Conservation (phyloP, 2,329 filamentous ascomycete genomes). For the Didymella glomerata region DNA sequence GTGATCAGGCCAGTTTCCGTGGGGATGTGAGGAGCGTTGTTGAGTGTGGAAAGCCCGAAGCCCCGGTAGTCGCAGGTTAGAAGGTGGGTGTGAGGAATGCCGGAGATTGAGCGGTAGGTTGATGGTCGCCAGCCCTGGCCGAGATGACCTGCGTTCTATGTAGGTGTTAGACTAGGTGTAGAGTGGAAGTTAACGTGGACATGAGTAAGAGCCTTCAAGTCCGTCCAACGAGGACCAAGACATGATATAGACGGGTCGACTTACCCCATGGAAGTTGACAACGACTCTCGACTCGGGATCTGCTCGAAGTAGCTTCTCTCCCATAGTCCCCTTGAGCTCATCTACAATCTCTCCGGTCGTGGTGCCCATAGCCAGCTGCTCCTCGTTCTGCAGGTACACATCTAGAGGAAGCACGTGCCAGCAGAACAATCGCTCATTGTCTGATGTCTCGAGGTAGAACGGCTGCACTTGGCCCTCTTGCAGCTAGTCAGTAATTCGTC, state of each 20-base stretch:
- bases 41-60: conserved; percentile 82
- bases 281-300: conserved; percentile 63
- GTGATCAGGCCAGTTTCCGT: conserved; percentile 82
- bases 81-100: conserved; percentile 75
- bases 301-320: conserved; percentile 60
- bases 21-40: conserved; percentile 59
- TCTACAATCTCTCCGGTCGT: conserved; percentile 52
- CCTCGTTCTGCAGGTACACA: conserved; percentile 76
- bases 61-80: conserved; percentile 92
- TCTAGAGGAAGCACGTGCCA: conserved; percentile 90
- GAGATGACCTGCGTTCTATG: conserved; percentile 83
- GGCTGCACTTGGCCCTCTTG: conserved; percentile 83
- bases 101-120: conserved; percentile 79
- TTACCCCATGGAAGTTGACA: conserved; percentile 70
- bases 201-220: neutral
- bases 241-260: conserved; percentile 31
- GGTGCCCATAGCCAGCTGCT: conserved; percentile 56
- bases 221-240: neutral
- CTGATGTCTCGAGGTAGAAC: conserved; percentile 77
- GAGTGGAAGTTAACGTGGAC: neutral
- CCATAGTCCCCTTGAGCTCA: conserved; percentile 58
- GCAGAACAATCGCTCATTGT: conserved; percentile 80
- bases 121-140: conserved; percentile 79
- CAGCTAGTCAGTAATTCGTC: conserved; percentile 5
- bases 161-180: conserved; percentile 10